Evolutionary conservation across 2,329 filamentous ascomycete species (phyloP), one percentile per base, ranked within the genome.

Genomic region (Ophiostoma ulmi): DNA sequence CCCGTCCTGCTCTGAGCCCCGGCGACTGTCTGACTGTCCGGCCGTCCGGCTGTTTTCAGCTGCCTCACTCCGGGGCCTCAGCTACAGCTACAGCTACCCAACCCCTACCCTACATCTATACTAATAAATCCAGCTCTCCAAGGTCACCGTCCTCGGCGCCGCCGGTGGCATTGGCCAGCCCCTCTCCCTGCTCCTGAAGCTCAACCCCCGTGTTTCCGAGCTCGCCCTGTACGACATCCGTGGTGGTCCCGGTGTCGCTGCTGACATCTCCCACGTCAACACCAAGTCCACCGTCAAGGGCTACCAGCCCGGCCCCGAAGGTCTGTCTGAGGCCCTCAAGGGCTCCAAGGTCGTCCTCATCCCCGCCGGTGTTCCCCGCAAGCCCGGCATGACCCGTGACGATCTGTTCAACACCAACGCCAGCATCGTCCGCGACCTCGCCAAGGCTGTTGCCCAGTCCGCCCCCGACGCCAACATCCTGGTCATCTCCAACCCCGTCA

Each of bases 321-420:
- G 92, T 78, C 91, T 98, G 74, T 87, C 87, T 77, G 87, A 86
- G 75, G 90, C 90, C 79, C 88, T 99, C 81, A 91, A 92, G 85
- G 94, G 88, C 80, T 86, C 93, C 79, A 93, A 98, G 83, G 90
- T 99, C 77, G 92, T 99, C 79, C 89, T 99, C 80, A 98, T 99
- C 82, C 95, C 95, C 79, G 95, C 95, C 79, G 95, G 95, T 87
- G 94, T 99, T 76, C 95, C 95, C 80, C 93, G 95, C 85, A 97
- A 97, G 89, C 95, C 95, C 81, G 95, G 95, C 84, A 99, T 99
- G 95, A 97, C 92, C 85, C 94, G 95, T 87, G 95, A 99, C 84
- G 94, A 99, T 82, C 91, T 99, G 75, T 99, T 99, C 93, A 98
- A 98, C 90, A 99, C 94, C 88, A 99, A 99, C 84, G 95, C 95